These are phyloP conservation scores for Rhizophora apiculata DNA, from an alignment of 345 rosid genomes.

Conservation along the genomic window DNA sequence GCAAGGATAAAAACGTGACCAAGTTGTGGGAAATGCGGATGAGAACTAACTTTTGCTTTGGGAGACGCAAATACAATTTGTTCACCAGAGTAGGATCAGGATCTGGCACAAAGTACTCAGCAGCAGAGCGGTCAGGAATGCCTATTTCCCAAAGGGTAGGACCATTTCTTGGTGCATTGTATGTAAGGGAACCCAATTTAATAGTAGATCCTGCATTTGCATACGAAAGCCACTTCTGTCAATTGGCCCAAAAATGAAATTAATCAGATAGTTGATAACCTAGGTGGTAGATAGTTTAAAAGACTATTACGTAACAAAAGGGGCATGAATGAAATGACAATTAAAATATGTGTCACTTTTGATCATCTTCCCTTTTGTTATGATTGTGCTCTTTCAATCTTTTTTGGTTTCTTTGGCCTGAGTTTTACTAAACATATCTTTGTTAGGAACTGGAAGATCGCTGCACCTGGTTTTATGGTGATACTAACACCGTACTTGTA, in stretches of 20 bases:
- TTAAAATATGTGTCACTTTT: no score
- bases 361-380: no score
- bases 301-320: neutral
- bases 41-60: conserved; percentile 34
- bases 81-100: conserved; percentile 53
- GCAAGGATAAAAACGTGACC: neutral
- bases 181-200: conserved; percentile 43
- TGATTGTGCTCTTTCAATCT: no score
- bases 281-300: neutral
- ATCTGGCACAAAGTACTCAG: conserved; percentile 68
- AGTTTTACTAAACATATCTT: no score
- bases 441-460: no score
- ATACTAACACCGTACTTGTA: conserved; percentile 39
- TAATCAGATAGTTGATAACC: no score
- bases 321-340: no score
- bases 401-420: no score
- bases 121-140: conserved; percentile 66
- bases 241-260: no score
- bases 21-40: neutral
- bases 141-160: conserved; percentile 91
- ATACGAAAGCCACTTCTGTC: no score
- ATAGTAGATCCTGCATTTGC: conserved; percentile 41
- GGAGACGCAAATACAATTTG: conserved; percentile 24
- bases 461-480: conserved; percentile 50
- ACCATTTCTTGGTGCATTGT: conserved; percentile 72